Percentiles rank a stretch among this genome's conserved stretches.
Evolutionary conservation across 1,139 yeast genomes (phyloP).

Genomic region (Geotrichum cucujoidarum): DNA sequence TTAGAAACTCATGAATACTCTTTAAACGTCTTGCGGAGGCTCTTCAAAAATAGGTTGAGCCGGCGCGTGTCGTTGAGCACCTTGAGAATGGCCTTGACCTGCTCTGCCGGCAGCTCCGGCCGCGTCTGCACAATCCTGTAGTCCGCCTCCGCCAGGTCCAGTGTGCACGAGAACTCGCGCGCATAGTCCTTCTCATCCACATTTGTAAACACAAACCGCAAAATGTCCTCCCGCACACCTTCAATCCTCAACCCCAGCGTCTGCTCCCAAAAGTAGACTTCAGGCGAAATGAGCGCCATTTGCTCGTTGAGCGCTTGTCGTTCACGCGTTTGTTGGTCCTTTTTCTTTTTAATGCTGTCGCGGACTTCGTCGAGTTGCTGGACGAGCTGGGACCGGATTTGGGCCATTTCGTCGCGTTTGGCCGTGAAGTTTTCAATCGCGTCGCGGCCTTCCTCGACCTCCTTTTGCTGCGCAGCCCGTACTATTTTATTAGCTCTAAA

Average conservation of each 20-base stretch:
- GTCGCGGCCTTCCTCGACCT: constrained; percentile 24
- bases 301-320: constrained; percentile 25
- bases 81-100: constrained; percentile 20
- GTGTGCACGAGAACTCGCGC: constrained; percentile 27
- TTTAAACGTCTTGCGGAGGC: constrained; percentile 20
- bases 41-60: constrained; percentile 26
- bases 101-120: constrained; percentile 21
- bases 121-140: constrained; percentile 23
- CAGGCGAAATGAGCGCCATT: constrained; percentile 30
- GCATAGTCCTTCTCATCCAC: constrained; percentile 28
- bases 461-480: constrained; percentile 26
- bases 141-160: constrained; percentile 31
- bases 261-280: constrained; percentile 32
- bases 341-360: constrained; percentile 18
- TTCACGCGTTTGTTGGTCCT: constrained; percentile 17
- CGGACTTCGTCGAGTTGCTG: constrained; percentile 23
- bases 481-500: too few species aligned
- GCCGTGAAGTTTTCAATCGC: constrained; percentile 25
- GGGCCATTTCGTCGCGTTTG: constrained; percentile 24
- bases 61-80: constrained; percentile 24
- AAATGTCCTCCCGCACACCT: constrained; percentile 30
- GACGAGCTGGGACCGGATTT: constrained; percentile 20
- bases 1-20: constrained; percentile 2
- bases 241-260: constrained; percentile 32
- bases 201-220: constrained; percentile 31